Percentiles rank a stretch among this genome's conserved stretches.
Evolutionary conservation across 2,329 filamentous ascomycete genomes (phyloP).

Genomic region (Xylariaceae sp.): DNA sequence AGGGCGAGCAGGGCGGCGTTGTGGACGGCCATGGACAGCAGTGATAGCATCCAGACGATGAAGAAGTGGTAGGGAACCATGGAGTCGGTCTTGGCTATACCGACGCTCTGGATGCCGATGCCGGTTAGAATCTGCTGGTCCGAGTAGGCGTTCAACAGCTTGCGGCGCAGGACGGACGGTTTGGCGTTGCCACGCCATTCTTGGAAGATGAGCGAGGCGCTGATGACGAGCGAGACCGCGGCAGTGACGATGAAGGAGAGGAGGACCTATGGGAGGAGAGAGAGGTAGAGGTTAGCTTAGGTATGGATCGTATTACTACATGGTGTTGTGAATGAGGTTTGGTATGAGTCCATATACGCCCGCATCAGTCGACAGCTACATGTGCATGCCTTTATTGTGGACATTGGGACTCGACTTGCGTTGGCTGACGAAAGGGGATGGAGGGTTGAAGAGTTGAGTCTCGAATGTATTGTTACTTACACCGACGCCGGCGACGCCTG

Average conservation of each 20-base stretch:
- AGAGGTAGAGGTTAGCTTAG: slow-evolving; percentile 1
- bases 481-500: slow-evolving; percentile 47
- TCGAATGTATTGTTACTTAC: slow-evolving; percentile 28
- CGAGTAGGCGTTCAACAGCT: slow-evolving; percentile 60
- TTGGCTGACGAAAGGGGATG: too few relatives aligned
- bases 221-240: slow-evolving; percentile 50
- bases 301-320: not conserved
- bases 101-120: slow-evolving; percentile 63
- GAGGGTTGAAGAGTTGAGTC: not conserved
- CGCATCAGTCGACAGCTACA: slow-evolving; percentile 7
- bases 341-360: slow-evolving; percentile 1
- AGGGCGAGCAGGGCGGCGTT: slow-evolving; percentile 61
- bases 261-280: slow-evolving; percentile 40
- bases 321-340: slow-evolving; percentile 2
- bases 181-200: slow-evolving; percentile 38
- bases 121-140: slow-evolving; percentile 67
- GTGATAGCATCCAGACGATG: slow-evolving; percentile 63
- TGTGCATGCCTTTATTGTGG: too few relatives aligned
- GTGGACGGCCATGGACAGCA: slow-evolving; percentile 62
- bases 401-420: too few relatives aligned
- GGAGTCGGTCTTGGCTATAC: slow-evolving; percentile 52
- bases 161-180: slow-evolving; percentile 52
- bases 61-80: slow-evolving; percentile 68
- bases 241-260: slow-evolving; percentile 65
- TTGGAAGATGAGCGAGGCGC: slow-evolving; percentile 51